Base-by-base conservation (phyloP, 805 yeast genomes). In the Kodamaea laetipori region DNA sequence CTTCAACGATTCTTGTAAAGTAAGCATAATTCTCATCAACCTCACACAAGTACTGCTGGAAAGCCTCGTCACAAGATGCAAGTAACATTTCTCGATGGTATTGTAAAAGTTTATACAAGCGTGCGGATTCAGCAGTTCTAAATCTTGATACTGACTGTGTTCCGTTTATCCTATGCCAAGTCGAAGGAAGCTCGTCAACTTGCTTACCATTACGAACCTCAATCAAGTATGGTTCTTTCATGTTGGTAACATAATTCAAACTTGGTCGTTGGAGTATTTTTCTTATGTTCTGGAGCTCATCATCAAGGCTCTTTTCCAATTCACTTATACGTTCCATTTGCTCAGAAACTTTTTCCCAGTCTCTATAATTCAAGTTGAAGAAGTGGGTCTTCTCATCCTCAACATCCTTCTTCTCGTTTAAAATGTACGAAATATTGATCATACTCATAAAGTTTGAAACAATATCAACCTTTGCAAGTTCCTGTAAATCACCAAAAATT, bases 131-230 rank as follows among this genome's bases (percentile, higher is more conserved):
- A 0, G 95, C 87, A 0, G 96, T 72, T 46, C 90, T 69, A 60
- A 80, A 90, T 45, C 98, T 67, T 2, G 89, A 77, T 1, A 88
- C 82, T 1, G 80, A 61, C 48, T 80, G 70, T 37, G 95, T 77
- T 6, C 84, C 84, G 53, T 78, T 84, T 19, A 86, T 77, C 52
- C 87, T 84, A 9, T 84, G 64, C 96, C 97, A 92, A 40, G 78
- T 80, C 2, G 67, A 53, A 0, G 98, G 98, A 1, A 90, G 62
- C 1, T 66, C 61, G 33, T 76, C 77, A 1, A 76, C 69, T 34
- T 77, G 77, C 9, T 76, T 63, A 1, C 68, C 69, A 48, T 82
- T 81, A 34, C 88, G 67, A 0, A 92, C 82, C 54, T 90, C 97
- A 16, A 94, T 74, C 37, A 90, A 66, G 55, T 83, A 86, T 2